These are phyloP conservation scores for Tulasnella sp. DNA, from an alignment of 768 basidiomycete genomes.

Conservation along the genomic window DNA sequence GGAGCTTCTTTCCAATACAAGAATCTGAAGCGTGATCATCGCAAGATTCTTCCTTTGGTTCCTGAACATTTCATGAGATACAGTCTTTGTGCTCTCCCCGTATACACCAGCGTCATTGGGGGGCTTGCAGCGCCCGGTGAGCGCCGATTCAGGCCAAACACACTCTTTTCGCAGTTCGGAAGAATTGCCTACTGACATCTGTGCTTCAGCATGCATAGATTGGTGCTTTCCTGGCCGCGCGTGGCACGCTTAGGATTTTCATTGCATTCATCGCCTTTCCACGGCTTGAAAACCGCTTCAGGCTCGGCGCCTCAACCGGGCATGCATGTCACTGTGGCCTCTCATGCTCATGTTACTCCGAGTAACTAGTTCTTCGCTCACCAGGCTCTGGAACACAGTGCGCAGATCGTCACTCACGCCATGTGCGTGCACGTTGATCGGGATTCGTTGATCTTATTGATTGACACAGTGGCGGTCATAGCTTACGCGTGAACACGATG, in stretches of 20 bases:
- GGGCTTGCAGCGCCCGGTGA: slow-evolving; percentile 48
- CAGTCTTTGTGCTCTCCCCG: slow-evolving; percentile 56
- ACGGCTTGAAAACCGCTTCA: slow-evolving; percentile 16
- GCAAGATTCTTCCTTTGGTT: slow-evolving; percentile 32
- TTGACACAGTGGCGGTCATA: not conserved
- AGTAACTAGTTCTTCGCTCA: slow-evolving; percentile 16
- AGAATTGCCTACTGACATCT: not conserved
- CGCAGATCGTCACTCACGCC: not conserved
- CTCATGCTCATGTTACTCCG: slow-evolving; percentile 16
- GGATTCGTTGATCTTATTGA: slow-evolving; percentile 7
- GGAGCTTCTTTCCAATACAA: not conserved
- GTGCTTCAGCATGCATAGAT: slow-evolving; percentile 18
- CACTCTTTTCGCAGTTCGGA: no score
- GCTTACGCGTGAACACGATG: slow-evolving; percentile 5
- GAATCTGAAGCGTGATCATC: not conserved
- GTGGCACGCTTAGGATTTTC: slow-evolving; percentile 15
- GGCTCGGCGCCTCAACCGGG: slow-evolving; percentile 15
- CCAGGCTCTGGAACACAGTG: not conserved
- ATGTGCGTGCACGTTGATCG: not conserved
- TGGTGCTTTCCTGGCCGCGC: slow-evolving; percentile 17
- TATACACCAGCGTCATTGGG: slow-evolving; percentile 48
- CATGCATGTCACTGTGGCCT: slow-evolving; percentile 19
- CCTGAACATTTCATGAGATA: slow-evolving; percentile 46
- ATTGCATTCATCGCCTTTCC: slow-evolving; percentile 19
- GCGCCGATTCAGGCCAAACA: slow-evolving; percentile 19